A percentile compares a stretch with the other conserved stretches of the same genome.
Conservation (phyloP, 2,329 filamentous ascomycete species). For the Cordyceps javanica region DNA sequence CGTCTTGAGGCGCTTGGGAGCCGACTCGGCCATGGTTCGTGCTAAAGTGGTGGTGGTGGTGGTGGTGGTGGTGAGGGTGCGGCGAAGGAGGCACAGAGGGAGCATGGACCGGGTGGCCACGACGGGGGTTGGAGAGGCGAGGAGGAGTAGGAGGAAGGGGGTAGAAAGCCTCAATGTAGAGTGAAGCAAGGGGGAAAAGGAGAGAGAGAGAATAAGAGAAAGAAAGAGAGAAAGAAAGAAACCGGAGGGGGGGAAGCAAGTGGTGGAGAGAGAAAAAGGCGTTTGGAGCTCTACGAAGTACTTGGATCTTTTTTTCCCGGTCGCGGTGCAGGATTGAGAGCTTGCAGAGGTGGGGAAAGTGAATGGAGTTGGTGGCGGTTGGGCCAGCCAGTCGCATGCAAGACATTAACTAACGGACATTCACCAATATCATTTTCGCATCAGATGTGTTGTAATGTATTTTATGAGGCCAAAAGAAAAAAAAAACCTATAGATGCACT, state of each 20-base stretch:
- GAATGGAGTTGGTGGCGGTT: neutral
- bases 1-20: conserved; percentile 80
- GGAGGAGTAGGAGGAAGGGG: neutral
- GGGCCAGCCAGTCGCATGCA: neutral
- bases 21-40: conserved; percentile 50
- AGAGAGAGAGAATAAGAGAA: no score
- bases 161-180: no score
- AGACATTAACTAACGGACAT: neutral
- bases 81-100: neutral
- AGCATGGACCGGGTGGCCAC: conserved; percentile 7
- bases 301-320: neutral
- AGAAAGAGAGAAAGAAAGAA: no score
- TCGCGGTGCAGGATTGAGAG: neutral
- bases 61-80: conserved; percentile 11
- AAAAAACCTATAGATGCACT: neutral
- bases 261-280: no score
- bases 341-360: neutral
- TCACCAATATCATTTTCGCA: no score
- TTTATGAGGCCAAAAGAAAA: no score
- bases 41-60: conserved; percentile 8
- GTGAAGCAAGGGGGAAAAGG: no score
- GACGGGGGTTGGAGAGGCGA: neutral
- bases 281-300: no score
- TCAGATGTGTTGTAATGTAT: no score
- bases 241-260: no score